Conservation (phyloP, 1,284 basidiomycete species). For the Paramarasmius palmivorus region DNA sequence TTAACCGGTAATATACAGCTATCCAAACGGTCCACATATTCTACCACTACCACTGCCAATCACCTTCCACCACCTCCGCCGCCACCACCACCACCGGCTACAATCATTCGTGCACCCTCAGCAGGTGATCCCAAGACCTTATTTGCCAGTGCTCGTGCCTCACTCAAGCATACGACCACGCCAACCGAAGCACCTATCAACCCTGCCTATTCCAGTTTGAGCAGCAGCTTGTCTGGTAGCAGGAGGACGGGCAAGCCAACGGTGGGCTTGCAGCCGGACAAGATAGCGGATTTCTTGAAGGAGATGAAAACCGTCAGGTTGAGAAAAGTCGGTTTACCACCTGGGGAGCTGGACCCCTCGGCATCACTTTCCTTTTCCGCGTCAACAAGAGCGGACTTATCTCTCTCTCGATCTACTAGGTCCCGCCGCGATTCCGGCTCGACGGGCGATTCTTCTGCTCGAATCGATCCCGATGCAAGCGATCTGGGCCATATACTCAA, state of each 20-base stretch:
- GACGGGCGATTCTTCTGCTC: no score
- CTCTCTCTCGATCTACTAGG: background rate
- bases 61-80: constrained; percentile 54
- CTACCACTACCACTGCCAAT: constrained; percentile 24
- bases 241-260: constrained; percentile 61
- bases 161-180: constrained; percentile 56
- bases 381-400: background rate
- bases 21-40: constrained; percentile 37
- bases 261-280: constrained; percentile 69
- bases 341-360: constrained; percentile 5
- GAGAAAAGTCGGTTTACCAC: constrained; percentile 43
- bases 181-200: constrained; percentile 70
- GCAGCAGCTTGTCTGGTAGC: background rate
- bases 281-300: constrained; percentile 76
- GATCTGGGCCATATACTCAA: no score
- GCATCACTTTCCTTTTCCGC: constrained; percentile 5
- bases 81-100: constrained; percentile 38
- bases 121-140: constrained; percentile 37
- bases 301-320: constrained; percentile 76
- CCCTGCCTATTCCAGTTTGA: constrained; percentile 24
- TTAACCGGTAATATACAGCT: constrained; percentile 37
- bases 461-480: no score
- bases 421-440: background rate
- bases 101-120: constrained; percentile 30
- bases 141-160: constrained; percentile 60